Conservation (phyloP, 2,329 filamentous ascomycete species). For the Ceratocystis variospora region DNA sequence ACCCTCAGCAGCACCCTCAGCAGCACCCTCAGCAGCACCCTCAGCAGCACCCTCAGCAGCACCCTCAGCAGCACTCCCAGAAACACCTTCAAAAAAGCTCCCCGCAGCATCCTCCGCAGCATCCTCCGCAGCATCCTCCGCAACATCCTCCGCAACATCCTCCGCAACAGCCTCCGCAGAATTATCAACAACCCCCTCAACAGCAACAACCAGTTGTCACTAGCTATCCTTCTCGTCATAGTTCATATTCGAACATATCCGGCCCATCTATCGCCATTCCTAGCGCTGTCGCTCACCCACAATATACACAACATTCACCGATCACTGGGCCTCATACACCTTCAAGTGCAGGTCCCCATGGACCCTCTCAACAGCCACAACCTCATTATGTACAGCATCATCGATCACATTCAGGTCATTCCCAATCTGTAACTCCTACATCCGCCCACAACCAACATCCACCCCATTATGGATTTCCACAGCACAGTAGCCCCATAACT, state of each 20-base stretch:
- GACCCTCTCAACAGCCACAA: conserved; percentile 16
- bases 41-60: conserved; percentile 24
- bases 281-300: conserved; percentile 27
- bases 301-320: conserved; percentile 14
- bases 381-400: conserved; percentile 30
- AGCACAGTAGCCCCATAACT: conserved; percentile 40
- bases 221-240: conserved; percentile 27
- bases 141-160: conserved; percentile 26
- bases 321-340: neutral
- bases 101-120: conserved; percentile 20
- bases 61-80: conserved; percentile 22
- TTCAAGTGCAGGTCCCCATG: neutral
- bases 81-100: conserved; percentile 26
- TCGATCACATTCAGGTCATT: conserved; percentile 45
- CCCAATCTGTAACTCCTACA: conserved; percentile 43
- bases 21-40: conserved; percentile 26
- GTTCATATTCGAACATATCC: conserved; percentile 31
- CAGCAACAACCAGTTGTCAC: conserved; percentile 32
- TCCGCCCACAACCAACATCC: conserved; percentile 45
- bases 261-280: conserved; percentile 37
- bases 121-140: conserved; percentile 26
- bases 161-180: conserved; percentile 21
- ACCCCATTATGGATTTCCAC: conserved; percentile 27
- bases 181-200: conserved; percentile 30
- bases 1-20: conserved; percentile 24